Evolutionary conservation across 1,139 yeast genomes (phyloP).

Genomic region (Wickerhamomyces sp.): DNA sequence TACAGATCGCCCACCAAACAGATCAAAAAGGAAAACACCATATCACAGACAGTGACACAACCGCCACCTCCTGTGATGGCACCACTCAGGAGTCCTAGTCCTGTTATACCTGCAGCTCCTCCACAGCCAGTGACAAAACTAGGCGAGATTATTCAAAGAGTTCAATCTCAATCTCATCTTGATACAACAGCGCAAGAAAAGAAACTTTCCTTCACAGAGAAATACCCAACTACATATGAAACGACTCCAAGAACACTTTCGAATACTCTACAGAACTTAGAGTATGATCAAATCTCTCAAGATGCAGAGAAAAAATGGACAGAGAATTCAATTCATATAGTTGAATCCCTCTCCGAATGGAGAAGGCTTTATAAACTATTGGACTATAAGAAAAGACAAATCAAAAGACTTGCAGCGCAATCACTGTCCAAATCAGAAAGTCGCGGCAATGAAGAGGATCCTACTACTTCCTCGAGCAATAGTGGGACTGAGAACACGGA

Average conservation of each 20-base stretch:
- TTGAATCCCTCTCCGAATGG: conserved; percentile 13
- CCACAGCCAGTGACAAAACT: no score
- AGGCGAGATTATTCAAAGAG: no score
- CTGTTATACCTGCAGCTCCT: no score
- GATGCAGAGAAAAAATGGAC: conserved; percentile 13
- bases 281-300: conserved; percentile 4
- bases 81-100: no score
- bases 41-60: background rate
- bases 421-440: no score
- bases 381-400: conserved; percentile 19
- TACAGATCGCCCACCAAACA: conserved; percentile 4
- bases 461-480: background rate
- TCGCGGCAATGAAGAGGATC: no score
- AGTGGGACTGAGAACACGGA: background rate
- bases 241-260: background rate
- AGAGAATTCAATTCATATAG: conserved; percentile 9
- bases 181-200: no score
- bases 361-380: conserved; percentile 15
- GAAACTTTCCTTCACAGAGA: background rate
- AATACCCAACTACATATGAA: background rate
- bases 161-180: no score
- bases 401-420: conserved; percentile 15
- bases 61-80: no score
- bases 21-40: background rate
- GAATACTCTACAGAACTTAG: background rate